Conservation (phyloP, 31 red algal species). For the Asparagopsis taxiformis region DNA sequence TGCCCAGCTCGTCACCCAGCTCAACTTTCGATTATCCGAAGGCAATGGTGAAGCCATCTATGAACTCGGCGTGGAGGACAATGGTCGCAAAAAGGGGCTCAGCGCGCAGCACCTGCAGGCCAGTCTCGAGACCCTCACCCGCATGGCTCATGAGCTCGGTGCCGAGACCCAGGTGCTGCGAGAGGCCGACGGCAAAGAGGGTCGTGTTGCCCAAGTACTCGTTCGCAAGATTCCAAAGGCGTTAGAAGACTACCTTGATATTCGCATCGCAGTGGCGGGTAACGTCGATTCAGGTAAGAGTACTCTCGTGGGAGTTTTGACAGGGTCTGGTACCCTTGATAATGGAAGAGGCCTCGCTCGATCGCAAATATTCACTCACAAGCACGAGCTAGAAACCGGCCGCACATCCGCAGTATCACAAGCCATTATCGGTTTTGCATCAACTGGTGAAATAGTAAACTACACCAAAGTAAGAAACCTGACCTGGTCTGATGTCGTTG, state of each 20-base stretch:
- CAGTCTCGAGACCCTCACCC: conserved; percentile 75
- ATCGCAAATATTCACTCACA: conserved; percentile 95
- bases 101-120: conserved; percentile 58
- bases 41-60: conserved; percentile 98
- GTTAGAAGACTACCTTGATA: conserved; percentile 93
- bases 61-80: conserved; percentile 94
- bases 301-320: conserved; percentile 95
- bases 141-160: conserved; percentile 94
- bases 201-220: conserved; percentile 81
- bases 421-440: conserved; percentile 96
- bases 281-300: conserved; percentile 99
- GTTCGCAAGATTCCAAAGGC: conserved; percentile 87
- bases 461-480: conserved; percentile 91
- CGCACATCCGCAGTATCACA: conserved; percentile 91
- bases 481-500: conserved; percentile 95
- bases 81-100: conserved; percentile 85
- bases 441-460: conserved; percentile 93
- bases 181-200: conserved; percentile 79
- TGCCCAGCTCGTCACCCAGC: conserved; percentile 94
- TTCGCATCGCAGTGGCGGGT: conserved; percentile 95
- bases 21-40: conserved; percentile 93
- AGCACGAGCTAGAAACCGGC: conserved; percentile 98
- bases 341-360: conserved; percentile 97
- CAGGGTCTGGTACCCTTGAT: conserved; percentile 92
- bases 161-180: conserved; percentile 85